Evolutionary conservation across 495 filamentous ascomycete genomes (phyloP).

Genomic region (Penicillium dipodomyicola): DNA sequence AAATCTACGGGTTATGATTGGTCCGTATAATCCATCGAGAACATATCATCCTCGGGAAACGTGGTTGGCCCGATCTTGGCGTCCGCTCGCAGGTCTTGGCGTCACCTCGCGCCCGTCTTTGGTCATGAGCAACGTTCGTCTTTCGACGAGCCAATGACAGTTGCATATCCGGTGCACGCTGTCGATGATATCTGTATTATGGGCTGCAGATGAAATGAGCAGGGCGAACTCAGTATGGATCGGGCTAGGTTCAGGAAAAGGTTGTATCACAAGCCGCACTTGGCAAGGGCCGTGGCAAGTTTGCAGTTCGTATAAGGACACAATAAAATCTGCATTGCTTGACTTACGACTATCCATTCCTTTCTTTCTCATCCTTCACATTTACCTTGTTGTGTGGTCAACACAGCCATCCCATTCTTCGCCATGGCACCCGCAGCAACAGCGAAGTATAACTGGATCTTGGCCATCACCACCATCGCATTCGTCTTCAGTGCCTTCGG

Average conservation of each 20-base stretch:
- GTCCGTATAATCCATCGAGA: neutral
- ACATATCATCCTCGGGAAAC: neutral
- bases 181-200: slow-evolving; percentile 2
- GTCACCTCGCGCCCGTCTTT: slow-evolving; percentile 5
- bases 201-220: neutral
- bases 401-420: neutral
- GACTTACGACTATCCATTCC: neutral
- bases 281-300: slow-evolving; percentile 8
- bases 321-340: neutral
- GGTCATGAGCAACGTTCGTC: neutral
- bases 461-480: slow-evolving; percentile 45
- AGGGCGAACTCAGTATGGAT: neutral
- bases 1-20: neutral
- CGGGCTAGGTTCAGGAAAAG: slow-evolving; percentile 5
- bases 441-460: slow-evolving; percentile 49
- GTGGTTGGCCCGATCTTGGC: slow-evolving; percentile 9
- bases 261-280: slow-evolving; percentile 2
- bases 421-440: slow-evolving; percentile 28
- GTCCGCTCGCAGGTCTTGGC: slow-evolving; percentile 8
- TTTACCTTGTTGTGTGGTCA: neutral
- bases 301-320: slow-evolving; percentile 7
- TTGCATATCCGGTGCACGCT: neutral
- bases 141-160: neutral
- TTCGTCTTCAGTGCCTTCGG: slow-evolving; percentile 45
- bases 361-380: neutral